phyloP scores from a whole-genome alignment of 495 filamentous ascomycete genomes.

The Aspergillus affinis region DNA sequence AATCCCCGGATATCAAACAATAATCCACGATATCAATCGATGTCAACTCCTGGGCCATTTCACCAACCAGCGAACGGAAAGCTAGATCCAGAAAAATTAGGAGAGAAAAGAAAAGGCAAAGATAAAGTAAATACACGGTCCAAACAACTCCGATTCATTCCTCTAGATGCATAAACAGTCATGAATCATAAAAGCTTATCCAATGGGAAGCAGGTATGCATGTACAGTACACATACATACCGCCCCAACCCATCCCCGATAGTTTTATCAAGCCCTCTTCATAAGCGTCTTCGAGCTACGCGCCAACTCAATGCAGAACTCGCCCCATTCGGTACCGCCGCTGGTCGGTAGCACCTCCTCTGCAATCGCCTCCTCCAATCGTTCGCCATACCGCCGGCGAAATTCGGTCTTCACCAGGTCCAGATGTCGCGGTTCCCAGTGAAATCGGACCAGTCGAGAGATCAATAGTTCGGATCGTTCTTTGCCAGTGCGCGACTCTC shows the following conservation, averaged over 20 bases:
- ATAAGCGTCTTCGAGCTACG: conserved; percentile 30
- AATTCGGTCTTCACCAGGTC: conserved; percentile 69
- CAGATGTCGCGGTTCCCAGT: conserved; percentile 81
- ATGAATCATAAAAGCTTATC: not conserved
- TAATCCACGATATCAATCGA: too few species aligned
- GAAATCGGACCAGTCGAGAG: conserved; percentile 73
- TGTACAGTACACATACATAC: not conserved
- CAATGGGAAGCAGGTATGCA: not conserved
- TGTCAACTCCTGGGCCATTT: too few species aligned
- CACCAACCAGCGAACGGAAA: not conserved
- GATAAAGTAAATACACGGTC: not conserved
- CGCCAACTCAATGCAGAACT: conserved; percentile 59
- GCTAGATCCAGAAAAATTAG: not conserved
- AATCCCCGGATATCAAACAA: too few species aligned
- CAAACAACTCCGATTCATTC: not conserved
- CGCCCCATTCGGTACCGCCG: conserved; percentile 50
- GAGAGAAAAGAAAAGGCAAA: not conserved
- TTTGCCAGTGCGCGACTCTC: conserved; percentile 58
- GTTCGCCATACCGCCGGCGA: conserved; percentile 66
- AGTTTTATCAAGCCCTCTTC: conserved; percentile 6
- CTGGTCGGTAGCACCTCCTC: conserved; percentile 45
- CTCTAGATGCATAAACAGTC: not conserved
- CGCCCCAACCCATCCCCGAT: not conserved
- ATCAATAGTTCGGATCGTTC: conserved; percentile 81
- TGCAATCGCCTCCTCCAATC: conserved; percentile 61